A percentile compares a stretch with the other conserved stretches of the same genome.
Conservation (phyloP, 805 yeast species). For the Barnettozyma populi region DNA sequence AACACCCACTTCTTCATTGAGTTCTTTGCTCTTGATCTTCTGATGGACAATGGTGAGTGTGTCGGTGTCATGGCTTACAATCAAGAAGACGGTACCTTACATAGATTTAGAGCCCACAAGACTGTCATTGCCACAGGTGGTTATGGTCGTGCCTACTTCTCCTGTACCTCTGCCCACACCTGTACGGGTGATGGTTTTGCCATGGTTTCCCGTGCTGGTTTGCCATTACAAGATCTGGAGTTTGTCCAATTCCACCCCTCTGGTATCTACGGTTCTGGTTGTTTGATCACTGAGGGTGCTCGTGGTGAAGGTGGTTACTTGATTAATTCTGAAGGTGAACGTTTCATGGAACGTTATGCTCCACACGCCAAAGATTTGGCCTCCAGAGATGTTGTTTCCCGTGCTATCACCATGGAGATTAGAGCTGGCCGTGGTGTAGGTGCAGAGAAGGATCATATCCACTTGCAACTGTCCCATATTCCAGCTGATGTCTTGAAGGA, state of each 20-base stretch:
- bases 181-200: slow-evolving; percentile 99
- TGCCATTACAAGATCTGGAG: slow-evolving; percentile 95
- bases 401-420: slow-evolving; percentile 98
- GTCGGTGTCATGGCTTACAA: slow-evolving; percentile 96
- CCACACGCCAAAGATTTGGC: slow-evolving; percentile 98
- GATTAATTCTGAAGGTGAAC: slow-evolving; percentile 95
- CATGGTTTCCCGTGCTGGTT: slow-evolving; percentile 97
- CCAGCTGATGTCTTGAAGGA: slow-evolving; percentile 90
- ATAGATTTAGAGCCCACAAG: slow-evolving; percentile 95
- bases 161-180: slow-evolving; percentile 98
- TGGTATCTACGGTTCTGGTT: slow-evolving; percentile 98
- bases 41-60: slow-evolving; percentile 93
- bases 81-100: slow-evolving; percentile 98
- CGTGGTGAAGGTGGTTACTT: slow-evolving; percentile 99
- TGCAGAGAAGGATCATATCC: slow-evolving; percentile 91
- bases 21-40: slow-evolving; percentile 89
- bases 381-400: slow-evolving; percentile 95
- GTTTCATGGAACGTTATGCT: slow-evolving; percentile 99
- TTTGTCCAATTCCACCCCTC: slow-evolving; percentile 99
- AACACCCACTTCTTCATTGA: slow-evolving; percentile 98
- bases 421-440: slow-evolving; percentile 99
- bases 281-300: slow-evolving; percentile 98
- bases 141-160: slow-evolving; percentile 96
- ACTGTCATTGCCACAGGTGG: slow-evolving; percentile 99
- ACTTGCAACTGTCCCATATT: slow-evolving; percentile 86